These are phyloP conservation scores for Hanseniaspora jakobsenii DNA, from an alignment of 805 yeast genomes.

Conservation along the genomic window DNA sequence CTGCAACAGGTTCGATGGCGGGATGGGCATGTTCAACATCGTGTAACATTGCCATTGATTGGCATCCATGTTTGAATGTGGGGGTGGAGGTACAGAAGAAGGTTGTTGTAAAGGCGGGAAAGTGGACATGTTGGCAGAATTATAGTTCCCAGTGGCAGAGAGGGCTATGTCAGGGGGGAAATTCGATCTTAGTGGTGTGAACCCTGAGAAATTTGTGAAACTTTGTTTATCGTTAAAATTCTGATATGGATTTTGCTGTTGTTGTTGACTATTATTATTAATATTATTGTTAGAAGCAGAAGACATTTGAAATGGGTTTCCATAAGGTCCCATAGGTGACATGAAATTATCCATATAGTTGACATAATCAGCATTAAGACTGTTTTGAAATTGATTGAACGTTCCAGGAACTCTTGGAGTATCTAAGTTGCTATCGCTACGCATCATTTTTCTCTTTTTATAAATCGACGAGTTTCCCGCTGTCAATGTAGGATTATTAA, in stretches of 20 bases:
- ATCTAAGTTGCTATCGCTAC: constrained; percentile 15
- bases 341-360: constrained; percentile 23
- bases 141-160: background rate
- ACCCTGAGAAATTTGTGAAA: background rate
- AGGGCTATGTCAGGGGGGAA: constrained; percentile 1
- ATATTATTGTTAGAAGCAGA: too few relatives aligned
- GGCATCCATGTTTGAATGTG: background rate
- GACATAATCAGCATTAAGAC: constrained; percentile 21
- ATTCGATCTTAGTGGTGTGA: constrained; percentile 13
- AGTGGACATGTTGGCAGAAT: background rate
- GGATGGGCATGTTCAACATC: background rate
- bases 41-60: constrained; percentile 1
- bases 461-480: too few relatives aligned
- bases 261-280: too few relatives aligned
- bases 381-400: too few relatives aligned
- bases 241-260: too few relatives aligned
- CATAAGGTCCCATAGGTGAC: constrained; percentile 17
- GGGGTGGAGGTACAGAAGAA: background rate
- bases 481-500: too few relatives aligned
- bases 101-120: constrained; percentile 8
- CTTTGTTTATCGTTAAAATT: constrained; percentile 1
- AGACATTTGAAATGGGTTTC: constrained; percentile 17
- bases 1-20: constrained; percentile 12
- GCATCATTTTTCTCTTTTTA: constrained; percentile 7
- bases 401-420: too few relatives aligned